Conservation (phyloP, 257 asterid species). For the Plantago ovata region DNA sequence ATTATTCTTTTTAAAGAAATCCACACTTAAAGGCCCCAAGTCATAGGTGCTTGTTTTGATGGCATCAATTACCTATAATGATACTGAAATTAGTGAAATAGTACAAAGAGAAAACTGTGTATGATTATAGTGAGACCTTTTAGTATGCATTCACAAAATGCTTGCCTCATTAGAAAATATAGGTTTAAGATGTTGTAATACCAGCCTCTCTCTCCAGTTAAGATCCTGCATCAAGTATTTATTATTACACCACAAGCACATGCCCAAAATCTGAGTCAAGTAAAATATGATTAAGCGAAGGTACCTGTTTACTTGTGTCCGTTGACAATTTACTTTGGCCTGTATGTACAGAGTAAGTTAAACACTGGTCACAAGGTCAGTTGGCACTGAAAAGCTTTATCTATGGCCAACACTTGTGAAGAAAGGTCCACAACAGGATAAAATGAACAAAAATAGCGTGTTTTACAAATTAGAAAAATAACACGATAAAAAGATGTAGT, state of each 20-base stretch:
- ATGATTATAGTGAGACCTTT: conserved; percentile 9
- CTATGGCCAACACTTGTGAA: not conserved
- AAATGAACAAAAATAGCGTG: not conserved
- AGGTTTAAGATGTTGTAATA: conserved; percentile 44
- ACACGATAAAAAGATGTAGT: too few species aligned
- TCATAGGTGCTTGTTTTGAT: conserved; percentile 62
- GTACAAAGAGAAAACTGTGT: not conserved
- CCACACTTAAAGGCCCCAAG: conserved; percentile 68
- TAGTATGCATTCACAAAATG: conserved; percentile 8
- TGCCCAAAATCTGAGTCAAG: not conserved
- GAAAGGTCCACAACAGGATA: not conserved
- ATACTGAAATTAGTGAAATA: conserved; percentile 20
- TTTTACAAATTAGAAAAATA: too few species aligned
- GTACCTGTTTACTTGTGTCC: conserved; percentile 1
- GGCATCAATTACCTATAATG: conserved; percentile 66
- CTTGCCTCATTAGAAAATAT: conserved; percentile 51
- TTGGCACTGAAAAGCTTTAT: not conserved
- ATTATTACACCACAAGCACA: not conserved
- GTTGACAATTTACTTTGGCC: not conserved
- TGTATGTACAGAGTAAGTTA: not conserved
- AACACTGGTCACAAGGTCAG: too few species aligned
- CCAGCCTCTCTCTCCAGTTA: conserved; percentile 56
- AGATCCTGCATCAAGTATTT: conserved; percentile 33
- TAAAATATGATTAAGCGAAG: not conserved
- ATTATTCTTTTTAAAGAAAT: conserved; percentile 58